These are phyloP conservation scores for Fusarium zealandicum DNA, from an alignment of 2,329 filamentous ascomycete genomes.

Conservation along the genomic window DNA sequence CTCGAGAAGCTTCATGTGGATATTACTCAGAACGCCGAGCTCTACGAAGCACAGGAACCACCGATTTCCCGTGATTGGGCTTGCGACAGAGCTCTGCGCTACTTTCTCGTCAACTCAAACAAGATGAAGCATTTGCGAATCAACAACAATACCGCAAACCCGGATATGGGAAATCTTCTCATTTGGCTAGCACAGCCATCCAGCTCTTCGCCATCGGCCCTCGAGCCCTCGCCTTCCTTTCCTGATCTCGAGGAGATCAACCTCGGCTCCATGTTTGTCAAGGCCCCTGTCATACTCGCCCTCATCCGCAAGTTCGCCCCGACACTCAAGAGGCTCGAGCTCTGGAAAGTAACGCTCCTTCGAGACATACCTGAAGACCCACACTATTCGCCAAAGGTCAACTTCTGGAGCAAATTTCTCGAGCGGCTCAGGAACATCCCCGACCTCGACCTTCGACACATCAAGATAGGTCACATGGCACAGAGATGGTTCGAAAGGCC, in stretches of 20 bases:
- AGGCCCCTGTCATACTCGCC: conserved; percentile 42
- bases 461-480: conserved; percentile 44
- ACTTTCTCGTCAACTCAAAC: conserved; percentile 37
- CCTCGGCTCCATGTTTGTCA: conserved; percentile 50
- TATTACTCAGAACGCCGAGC: conserved; percentile 2
- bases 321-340: conserved; percentile 52
- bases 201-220: not conserved
- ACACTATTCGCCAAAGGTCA: conserved; percentile 32
- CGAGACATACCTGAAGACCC: conserved; percentile 14
- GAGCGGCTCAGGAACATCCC: conserved; percentile 43
- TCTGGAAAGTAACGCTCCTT: conserved; percentile 53
- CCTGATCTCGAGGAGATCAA: conserved; percentile 51
- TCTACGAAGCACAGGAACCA: too few relatives aligned
- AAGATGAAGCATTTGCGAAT: conserved; percentile 61
- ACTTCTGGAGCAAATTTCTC: conserved; percentile 52
- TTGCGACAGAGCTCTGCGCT: conserved; percentile 28
- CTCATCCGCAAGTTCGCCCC: conserved; percentile 53
- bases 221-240: conserved; percentile 42
- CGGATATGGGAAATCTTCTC: conserved; percentile 44
- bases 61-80: too few relatives aligned
- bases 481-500: conserved; percentile 36
- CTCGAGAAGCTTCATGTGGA: conserved; percentile 54
- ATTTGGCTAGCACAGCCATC: conserved; percentile 47
- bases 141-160: conserved; percentile 45
- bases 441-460: conserved; percentile 44